Conservation (phyloP, 2,329 filamentous ascomycete genomes). For the Ophiostoma ulmi region DNA sequence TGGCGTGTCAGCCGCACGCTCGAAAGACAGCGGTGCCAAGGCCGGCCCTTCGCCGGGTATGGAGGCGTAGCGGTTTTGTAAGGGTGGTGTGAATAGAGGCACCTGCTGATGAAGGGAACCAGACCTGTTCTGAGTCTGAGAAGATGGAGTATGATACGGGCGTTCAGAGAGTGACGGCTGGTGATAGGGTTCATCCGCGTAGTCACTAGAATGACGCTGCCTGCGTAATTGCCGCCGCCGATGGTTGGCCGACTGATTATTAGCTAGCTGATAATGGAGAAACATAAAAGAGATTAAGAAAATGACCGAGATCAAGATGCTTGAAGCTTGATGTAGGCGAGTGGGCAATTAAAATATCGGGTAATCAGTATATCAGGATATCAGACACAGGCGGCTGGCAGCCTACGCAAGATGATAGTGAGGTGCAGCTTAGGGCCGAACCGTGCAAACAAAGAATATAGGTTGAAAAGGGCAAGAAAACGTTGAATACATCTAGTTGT, state of each 20-base stretch:
- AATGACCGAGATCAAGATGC: neutral
- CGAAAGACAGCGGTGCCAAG: constrained; percentile 13
- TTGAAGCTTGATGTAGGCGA: neutral
- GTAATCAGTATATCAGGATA: neutral
- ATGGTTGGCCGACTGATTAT: constrained; percentile 21
- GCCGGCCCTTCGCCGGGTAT: constrained; percentile 21
- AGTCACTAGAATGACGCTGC: constrained; percentile 15
- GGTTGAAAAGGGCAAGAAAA: neutral
- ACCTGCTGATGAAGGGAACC: constrained; percentile 1
- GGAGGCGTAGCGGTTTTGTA: constrained; percentile 28
- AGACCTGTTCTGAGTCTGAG: neutral
- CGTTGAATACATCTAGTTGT: neutral
- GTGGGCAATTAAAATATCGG: neutral
- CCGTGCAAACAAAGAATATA: neutral
- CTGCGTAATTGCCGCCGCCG: constrained; percentile 14
- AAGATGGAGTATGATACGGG: neutral
- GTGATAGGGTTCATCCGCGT: neutral
- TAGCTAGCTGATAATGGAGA: neutral
- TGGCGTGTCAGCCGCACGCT: neutral
- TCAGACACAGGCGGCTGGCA: neutral
- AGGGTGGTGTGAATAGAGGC: constrained; percentile 9
- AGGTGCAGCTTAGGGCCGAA: neutral
- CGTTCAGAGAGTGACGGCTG: neutral
- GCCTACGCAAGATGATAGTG: neutral
- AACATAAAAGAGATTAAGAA: neutral